Base-by-base conservation (phyloP, 2,329 filamentous ascomycete species). In the Aspergillus sp. region DNA sequence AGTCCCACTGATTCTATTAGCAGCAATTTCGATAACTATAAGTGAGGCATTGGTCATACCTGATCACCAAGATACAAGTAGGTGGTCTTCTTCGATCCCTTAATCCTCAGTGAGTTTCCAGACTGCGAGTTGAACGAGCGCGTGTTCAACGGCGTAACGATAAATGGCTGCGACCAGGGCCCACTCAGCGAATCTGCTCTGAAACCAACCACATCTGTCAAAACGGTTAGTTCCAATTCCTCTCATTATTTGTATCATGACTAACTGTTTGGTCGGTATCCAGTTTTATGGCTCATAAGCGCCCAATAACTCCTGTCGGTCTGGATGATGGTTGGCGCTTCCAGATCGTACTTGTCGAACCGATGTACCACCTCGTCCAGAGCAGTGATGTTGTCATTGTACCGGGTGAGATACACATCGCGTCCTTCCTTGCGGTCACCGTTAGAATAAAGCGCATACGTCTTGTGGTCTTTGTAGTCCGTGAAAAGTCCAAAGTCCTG, bases 211-310 rank as follows among this genome's bases (percentile, higher is more conserved):
- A 85, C 83, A 54, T 85, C 77, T 79, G 36, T 45, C 16, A 7
- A 42, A 42, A 12, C 10, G 3, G 16, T 60, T 11, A 49, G 32
- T 24, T 24, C 11, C 9, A 14, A 12, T 32, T 2, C 11, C 14
- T 12, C 31, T 32, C 31, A 14, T 3, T 3, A 3, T 9, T 1
- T 24, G 45, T 12, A 7, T 0, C 22, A 59, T 10, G 6, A 46
- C 68, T 60, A 50, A 73, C 77, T 86, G 54, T 87, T 87, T 0
- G 85, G 84, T n/a, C 85, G 75, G 56, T 87, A 87, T 0, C 85
- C 85, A 0, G 85, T 87, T 75, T 87, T 87, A 62, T 87, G 85
- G 63, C 82, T 85, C 84, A 87, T 86, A 39, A 87, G 66, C 0
- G 84, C 82, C 64, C 82, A 87, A 64, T 87, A 87, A 63, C 82